Evolutionary conservation across 768 basidiomycete genomes (phyloP).

Genomic region (Cyathus striatus): DNA sequence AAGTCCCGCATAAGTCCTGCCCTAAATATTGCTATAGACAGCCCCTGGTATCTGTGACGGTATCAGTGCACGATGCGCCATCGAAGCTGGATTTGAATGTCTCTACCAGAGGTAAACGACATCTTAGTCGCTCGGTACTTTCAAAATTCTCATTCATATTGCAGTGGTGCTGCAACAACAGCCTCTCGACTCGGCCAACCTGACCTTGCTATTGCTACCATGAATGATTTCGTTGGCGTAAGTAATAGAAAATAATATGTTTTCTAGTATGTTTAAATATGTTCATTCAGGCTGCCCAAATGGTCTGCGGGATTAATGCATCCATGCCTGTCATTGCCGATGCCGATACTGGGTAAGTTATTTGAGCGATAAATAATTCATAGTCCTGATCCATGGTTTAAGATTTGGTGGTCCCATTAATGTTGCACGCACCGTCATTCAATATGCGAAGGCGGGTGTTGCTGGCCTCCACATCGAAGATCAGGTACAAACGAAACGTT

Average conservation of each 20-base stretch:
- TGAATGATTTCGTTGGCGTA: slow-evolving; percentile 63
- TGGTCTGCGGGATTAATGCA: slow-evolving; percentile 57
- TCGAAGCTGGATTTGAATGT: slow-evolving; percentile 76
- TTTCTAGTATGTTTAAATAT: neutral
- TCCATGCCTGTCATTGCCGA: slow-evolving; percentile 65
- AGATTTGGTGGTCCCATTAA: slow-evolving; percentile 73
- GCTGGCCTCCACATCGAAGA: slow-evolving; percentile 79
- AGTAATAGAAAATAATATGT: slow-evolving; percentile 1
- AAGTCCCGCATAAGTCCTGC: neutral
- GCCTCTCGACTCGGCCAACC: slow-evolving; percentile 66
- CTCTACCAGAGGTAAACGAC: slow-evolving; percentile 62
- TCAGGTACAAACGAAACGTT: slow-evolving; percentile 79
- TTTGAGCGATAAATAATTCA: too few species aligned
- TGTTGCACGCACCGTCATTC: slow-evolving; percentile 71
- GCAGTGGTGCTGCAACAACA: slow-evolving; percentile 64
- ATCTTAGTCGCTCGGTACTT: neutral
- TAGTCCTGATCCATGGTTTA: too few species aligned
- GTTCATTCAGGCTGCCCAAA: slow-evolving; percentile 41
- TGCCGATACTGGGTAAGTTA: slow-evolving; percentile 57
- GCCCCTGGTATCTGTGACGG: slow-evolving; percentile 81
- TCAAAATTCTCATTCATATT: neutral
- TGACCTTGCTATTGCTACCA: slow-evolving; percentile 64
- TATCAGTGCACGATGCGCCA: slow-evolving; percentile 73
- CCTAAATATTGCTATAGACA: slow-evolving; percentile 31
- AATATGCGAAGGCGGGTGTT: slow-evolving; percentile 65